Percentiles rank a stretch among this genome's conserved stretches.
These are phyloP conservation scores for Boechera retrofracta DNA, from an alignment of 345 rosid genomes.

Conservation along the genomic window DNA sequence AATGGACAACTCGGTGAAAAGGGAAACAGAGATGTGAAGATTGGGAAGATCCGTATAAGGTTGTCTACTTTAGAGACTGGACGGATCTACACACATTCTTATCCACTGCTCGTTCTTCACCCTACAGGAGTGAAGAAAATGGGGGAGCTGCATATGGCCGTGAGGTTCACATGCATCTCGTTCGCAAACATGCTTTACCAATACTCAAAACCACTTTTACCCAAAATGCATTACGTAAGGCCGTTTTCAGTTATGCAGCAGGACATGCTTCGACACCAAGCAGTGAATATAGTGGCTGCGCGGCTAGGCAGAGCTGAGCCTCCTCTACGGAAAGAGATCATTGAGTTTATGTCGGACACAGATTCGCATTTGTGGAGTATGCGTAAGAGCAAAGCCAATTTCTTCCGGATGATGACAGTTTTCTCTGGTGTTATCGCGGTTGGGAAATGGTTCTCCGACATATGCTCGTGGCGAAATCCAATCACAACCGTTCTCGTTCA, in stretches of 20 bases:
- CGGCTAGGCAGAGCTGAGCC: conserved; percentile 94
- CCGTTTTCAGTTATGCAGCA: conserved; percentile 88
- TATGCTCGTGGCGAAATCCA: conserved; percentile 90
- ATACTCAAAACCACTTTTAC: conserved; percentile 82
- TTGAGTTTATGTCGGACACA: conserved; percentile 93
- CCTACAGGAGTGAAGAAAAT: conserved; percentile 90
- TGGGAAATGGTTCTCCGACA: conserved; percentile 82
- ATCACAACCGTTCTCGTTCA: conserved; percentile 89
- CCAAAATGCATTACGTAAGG: conserved; percentile 90
- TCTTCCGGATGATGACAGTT: conserved; percentile 84
- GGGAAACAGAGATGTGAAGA: conserved; percentile 67
- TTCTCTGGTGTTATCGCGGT: conserved; percentile 75
- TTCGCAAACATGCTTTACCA: conserved; percentile 86
- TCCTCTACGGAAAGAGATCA: conserved; percentile 85
- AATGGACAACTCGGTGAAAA: conserved; percentile 88
- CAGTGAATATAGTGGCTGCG: conserved; percentile 78
- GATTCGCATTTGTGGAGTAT: conserved; percentile 98
- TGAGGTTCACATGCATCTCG: conserved; percentile 80
- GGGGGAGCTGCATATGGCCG: conserved; percentile 95
- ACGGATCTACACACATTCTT: conserved; percentile 88
- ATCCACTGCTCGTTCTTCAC: conserved; percentile 89
- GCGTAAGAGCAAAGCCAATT: conserved; percentile 96
- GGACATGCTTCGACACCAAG: conserved; percentile 87
- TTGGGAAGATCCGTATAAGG: conserved; percentile 94
- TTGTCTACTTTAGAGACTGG: conserved; percentile 91